Evolutionary conservation across 2,329 filamentous ascomycete genomes (phyloP).

Genomic region (Amauroascus niger): DNA sequence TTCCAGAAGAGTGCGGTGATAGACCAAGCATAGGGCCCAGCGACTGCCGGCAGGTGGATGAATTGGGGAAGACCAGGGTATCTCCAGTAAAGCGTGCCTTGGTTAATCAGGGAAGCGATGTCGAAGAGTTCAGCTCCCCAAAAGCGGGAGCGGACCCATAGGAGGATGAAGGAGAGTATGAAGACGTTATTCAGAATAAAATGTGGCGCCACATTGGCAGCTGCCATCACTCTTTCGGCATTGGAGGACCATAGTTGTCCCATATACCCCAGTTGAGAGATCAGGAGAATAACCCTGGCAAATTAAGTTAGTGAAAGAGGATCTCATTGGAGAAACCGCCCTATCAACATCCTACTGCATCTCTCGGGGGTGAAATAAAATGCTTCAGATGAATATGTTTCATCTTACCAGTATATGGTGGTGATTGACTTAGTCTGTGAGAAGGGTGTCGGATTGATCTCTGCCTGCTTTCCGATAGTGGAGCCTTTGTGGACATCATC

Average conservation of each 20-base stretch:
- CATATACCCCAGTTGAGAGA: constrained; percentile 67
- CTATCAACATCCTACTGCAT: neutral
- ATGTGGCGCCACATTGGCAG: constrained; percentile 69
- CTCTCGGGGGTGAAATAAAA: no score
- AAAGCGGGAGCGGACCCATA: constrained; percentile 70
- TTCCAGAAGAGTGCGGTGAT: constrained; percentile 84
- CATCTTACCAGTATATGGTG: constrained; percentile 63
- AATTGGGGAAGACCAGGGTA: constrained; percentile 61
- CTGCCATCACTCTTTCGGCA: constrained; percentile 53
- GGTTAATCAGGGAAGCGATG: constrained; percentile 72
- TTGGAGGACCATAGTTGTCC: constrained; percentile 64
- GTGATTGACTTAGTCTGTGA: constrained; percentile 56
- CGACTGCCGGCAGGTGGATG: constrained; percentile 66
- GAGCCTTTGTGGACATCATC: constrained; percentile 52
- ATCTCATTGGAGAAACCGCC: neutral
- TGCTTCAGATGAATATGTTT: neutral
- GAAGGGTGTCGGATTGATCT: constrained; percentile 59
- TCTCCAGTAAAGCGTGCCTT: constrained; percentile 69
- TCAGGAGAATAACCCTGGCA: constrained; percentile 58
- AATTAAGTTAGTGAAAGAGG: constrained; percentile 4
- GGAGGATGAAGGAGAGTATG: constrained; percentile 69
- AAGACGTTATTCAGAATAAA: constrained; percentile 81
- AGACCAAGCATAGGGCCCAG: constrained; percentile 74
- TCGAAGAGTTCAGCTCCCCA: constrained; percentile 66
- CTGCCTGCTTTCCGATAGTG: constrained; percentile 68